These are phyloP conservation scores for Dactylellina sp. DNA, from an alignment of 2,329 filamentous ascomycete species.

Conservation along the genomic window DNA sequence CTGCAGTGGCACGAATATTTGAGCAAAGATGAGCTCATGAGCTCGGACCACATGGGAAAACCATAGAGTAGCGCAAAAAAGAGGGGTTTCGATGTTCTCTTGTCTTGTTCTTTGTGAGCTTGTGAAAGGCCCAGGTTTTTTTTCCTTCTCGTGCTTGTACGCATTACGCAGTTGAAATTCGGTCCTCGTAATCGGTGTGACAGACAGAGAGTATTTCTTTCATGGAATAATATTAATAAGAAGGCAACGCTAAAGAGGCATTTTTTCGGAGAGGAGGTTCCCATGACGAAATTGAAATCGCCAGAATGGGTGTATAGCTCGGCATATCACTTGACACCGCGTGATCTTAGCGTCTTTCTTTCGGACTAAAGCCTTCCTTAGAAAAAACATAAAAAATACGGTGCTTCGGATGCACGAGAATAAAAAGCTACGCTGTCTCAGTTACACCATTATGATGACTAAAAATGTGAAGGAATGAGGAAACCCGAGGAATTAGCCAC, in stretches of 20 bases:
- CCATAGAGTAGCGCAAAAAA: conserved; percentile 7
- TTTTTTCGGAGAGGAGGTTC: conserved; percentile 21
- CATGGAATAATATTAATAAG: background rate
- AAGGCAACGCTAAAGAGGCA: conserved; percentile 6
- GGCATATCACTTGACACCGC: conserved; percentile 51
- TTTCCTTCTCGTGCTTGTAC: background rate
- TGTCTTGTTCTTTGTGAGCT: conserved; percentile 12
- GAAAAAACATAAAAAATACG: background rate
- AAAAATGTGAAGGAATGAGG: conserved; percentile 17
- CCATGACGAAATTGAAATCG: conserved; percentile 35
- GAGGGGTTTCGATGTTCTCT: background rate
- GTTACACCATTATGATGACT: conserved; percentile 50
- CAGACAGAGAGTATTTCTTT: background rate
- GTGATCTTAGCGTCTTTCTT: conserved; percentile 39
- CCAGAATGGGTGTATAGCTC: conserved; percentile 27
- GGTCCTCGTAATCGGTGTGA: background rate
- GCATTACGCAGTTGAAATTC: background rate
- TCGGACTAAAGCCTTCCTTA: background rate
- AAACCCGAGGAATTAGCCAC: conserved; percentile 31
- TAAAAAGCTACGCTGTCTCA: conserved; percentile 34
- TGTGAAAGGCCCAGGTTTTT: conserved; percentile 20
- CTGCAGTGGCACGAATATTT: conserved; percentile 11
- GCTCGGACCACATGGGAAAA: conserved; percentile 36
- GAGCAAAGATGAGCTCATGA: conserved; percentile 29
- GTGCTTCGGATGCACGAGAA: background rate